Percentiles rank a stretch among this genome's conserved stretches.
Evolutionary conservation across 176 grass and related monocot species (phyloP).

Genomic region (Zizania latifolia): DNA sequence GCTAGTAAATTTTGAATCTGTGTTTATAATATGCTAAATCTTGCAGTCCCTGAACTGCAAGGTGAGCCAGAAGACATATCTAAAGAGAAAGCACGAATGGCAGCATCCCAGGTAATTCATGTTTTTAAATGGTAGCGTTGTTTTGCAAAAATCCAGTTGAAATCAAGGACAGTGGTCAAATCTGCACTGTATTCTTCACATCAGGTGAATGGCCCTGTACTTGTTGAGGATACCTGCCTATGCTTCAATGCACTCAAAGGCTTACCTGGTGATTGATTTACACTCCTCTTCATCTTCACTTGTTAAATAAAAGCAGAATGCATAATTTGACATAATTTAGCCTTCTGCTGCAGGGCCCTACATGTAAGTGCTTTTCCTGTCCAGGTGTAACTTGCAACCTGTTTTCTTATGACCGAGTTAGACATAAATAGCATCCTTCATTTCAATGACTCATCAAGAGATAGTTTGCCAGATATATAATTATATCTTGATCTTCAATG

Average conservation of each 20-base stretch:
- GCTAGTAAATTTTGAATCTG: too few species aligned
- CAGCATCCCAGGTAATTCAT: constrained; percentile 64
- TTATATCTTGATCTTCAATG: not conserved
- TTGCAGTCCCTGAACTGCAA: constrained; percentile 89
- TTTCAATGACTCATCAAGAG: not conserved
- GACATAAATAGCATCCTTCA: constrained; percentile 10
- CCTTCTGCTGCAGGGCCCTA: constrained; percentile 70
- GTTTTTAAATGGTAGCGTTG: not conserved
- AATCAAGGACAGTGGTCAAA: constrained; percentile 1
- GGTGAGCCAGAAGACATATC: constrained; percentile 96
- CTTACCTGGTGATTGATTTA: constrained; percentile 65
- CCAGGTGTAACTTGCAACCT: not conserved
- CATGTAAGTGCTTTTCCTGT: constrained; percentile 66
- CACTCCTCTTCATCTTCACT: constrained; percentile 11
- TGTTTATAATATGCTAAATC: constrained; percentile 2
- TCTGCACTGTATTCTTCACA: constrained; percentile 9
- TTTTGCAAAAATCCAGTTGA: not conserved
- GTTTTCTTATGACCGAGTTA: not conserved
- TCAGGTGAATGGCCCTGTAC: constrained; percentile 84
- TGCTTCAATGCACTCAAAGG: constrained; percentile 97
- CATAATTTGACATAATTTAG: constrained; percentile 26
- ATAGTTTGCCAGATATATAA: not conserved
- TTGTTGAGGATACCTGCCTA: constrained; percentile 94
- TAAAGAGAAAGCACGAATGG: constrained; percentile 86
- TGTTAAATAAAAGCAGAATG: constrained; percentile 17